Evolutionary conservation across 78 protist species (phyloP), one percentile per base, ranked within the genome.

Genomic region (Capsaspora owczarzaki): DNA sequence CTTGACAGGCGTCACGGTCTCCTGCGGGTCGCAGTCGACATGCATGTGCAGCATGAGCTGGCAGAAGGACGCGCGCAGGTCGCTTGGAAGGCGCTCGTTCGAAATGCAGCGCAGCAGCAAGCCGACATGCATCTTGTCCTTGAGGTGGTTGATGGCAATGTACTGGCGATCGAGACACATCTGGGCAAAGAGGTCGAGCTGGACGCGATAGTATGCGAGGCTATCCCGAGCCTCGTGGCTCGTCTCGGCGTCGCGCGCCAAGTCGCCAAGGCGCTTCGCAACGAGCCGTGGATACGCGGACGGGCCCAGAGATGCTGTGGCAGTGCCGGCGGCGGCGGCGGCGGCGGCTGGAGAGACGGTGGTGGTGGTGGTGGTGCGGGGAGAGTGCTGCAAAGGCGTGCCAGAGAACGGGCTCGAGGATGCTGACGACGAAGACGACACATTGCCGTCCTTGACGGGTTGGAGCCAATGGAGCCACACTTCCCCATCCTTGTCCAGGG

Each of bases 121-220:
- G 43, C 27, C 40, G 33, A 35, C 44, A n/a, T 12, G 41, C 51
- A 80, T 14, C 38, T 0, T 2, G 41, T 25, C 49, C 38, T 31
- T 1, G 47, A 81, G 78, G 10, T 8, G 12, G 71, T 81, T 70
- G 70, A 81, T 81, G n/a, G 51, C 85, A 0, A 40, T 35, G 79
- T 81, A 81, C 69, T 81, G 76, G 0, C 79, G 78, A 40, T 80
- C 74, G 38, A 80, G 74, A 43, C 79, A 81, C 85, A 81, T 69
- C 71, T 68, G 47, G 40, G 76, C 14, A 29, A 49, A 81, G 31
- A 81, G 85, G 37, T 68, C 70, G 29, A 81, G 70, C 85, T 81
- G 85, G 25, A 42, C 79, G 14, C 53, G 46, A 46, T 43, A 68
- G 72, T 35, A 56, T 27, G 31, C 49, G 31, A 79, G 83, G 22